Conservation (phyloP, 495 filamentous ascomycete species). For the Melanomma pulvis-pyrius region DNA sequence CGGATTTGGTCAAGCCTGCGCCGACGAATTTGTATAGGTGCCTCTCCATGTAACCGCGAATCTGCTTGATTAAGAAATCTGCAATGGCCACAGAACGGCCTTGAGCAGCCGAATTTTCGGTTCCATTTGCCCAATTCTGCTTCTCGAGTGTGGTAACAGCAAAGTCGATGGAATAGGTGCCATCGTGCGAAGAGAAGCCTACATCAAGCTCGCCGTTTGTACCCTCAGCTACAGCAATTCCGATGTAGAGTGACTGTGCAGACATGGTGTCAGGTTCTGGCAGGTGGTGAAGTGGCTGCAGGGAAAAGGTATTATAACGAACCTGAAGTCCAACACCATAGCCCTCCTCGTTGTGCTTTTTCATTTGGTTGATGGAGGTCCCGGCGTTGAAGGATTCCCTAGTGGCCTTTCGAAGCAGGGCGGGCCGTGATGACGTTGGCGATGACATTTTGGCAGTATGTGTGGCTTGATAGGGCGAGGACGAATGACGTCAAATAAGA, state of each 20-base stretch:
- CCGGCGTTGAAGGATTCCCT: conserved; percentile 27
- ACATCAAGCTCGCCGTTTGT: conserved; percentile 32
- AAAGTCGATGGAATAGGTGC: conserved; percentile 78
- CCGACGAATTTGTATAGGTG: conserved; percentile 47
- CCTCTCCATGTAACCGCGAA: conserved; percentile 39
- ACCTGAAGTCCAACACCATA: conserved; percentile 17
- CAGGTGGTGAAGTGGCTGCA: background rate
- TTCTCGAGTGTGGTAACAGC: conserved; percentile 58
- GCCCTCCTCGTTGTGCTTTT: conserved; percentile 8
- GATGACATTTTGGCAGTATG: background rate
- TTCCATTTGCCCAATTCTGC: background rate
- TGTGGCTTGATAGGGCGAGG: background rate
- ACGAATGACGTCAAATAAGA: background rate
- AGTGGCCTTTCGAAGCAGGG: conserved; percentile 17
- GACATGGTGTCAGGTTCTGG: background rate
- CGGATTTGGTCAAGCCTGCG: conserved; percentile 57
- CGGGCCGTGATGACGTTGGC: background rate
- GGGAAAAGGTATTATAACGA: background rate
- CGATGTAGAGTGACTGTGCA: conserved; percentile 39
- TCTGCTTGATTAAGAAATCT: conserved; percentile 36
- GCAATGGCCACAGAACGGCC: conserved; percentile 26
- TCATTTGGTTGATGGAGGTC: conserved; percentile 22
- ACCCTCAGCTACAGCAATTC: conserved; percentile 35
- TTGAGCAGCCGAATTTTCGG: conserved; percentile 2
- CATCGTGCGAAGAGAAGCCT: conserved; percentile 72